Conservation (phyloP, 2,329 filamentous ascomycete species). For the Fusarium pseudonygamai region DNA sequence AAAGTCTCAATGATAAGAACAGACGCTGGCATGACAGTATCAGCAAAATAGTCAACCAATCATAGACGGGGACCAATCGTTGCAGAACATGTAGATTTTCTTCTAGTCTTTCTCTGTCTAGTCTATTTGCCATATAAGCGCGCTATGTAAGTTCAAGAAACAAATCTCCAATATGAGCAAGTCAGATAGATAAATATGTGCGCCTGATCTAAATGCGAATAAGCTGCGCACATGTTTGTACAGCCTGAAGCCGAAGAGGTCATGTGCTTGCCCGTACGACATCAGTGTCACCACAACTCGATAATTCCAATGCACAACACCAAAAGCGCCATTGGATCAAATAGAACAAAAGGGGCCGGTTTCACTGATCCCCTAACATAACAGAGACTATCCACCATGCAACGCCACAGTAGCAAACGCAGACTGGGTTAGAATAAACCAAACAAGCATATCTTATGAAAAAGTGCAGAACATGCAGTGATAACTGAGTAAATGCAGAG, state of each 20-base stretch:
- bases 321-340: constrained; percentile 5
- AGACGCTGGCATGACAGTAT: not conserved
- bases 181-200: constrained; percentile 10
- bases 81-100: constrained; percentile 1
- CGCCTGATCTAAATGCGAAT: constrained; percentile 30
- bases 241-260: constrained; percentile 1
- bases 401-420: constrained; percentile 14
- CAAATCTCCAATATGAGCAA: constrained; percentile 16
- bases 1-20: not conserved
- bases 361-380: not conserved
- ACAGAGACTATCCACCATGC: not conserved
- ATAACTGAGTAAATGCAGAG: constrained; percentile 26
- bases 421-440: not conserved
- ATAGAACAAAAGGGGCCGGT: not conserved
- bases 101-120: constrained; percentile 33
- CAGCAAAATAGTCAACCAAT: not conserved
- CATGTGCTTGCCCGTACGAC: constrained; percentile 21
- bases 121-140: constrained; percentile 32
- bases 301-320: constrained; percentile 7
- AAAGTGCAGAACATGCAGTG: not conserved
- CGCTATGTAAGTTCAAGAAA: constrained; percentile 33
- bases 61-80: not conserved
- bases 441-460: not conserved
- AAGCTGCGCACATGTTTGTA: constrained; percentile 15
- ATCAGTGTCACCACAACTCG: constrained; percentile 16